Base-by-base conservation (phyloP, 805 yeast genomes). In the Lipomyces yamadae region DNA sequence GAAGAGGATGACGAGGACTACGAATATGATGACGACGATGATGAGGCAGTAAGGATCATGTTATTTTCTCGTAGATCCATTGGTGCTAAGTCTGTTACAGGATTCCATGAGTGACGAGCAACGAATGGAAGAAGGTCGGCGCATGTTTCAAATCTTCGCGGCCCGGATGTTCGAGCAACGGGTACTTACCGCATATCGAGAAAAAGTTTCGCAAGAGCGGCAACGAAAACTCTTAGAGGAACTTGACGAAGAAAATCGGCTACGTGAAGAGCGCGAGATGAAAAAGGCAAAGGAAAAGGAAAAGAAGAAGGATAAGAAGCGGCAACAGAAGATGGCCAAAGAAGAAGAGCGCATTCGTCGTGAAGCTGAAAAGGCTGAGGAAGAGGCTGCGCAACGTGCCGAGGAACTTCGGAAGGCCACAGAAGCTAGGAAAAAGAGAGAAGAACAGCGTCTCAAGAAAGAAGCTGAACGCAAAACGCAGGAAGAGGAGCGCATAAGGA, bases 121-220 rank as follows among this genome's bases (percentile, higher is more conserved):
- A 76, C 83, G 92, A 60, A 78, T 90, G 73, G 88, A 86, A 73
- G 96, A 92, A 77, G 88, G 94, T 11, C 88, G 93, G 50, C 86
- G 89, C 33, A 84, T 91, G 82, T 84, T 93, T 68, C 92, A 91
- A 73, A 82, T 90, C 62, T 89, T 92, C 64, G 90, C 93, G 0
- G 88, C 95, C 3, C 86, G 91, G 62, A 81, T 91, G 75, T 83
- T 93, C 72, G 91, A 90, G 73, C 87, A 86, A 71, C 84, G 92
- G 56, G 84, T 93, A 39, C 81, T 90, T 73, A 85, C 84, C 37
- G 91, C 96, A 0, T 92, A 88, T 74, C 89, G 90, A 68, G 93
- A 89, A 72, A 89, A 86, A 70, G 85, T 89, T 58, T 93, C 97
- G 11, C 91, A 89, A 67, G 95, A 90, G 72, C 77, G 81, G 11